Base-by-base conservation (phyloP, 129 eudicot genomes). In the Glebionis coronaria region DNA sequence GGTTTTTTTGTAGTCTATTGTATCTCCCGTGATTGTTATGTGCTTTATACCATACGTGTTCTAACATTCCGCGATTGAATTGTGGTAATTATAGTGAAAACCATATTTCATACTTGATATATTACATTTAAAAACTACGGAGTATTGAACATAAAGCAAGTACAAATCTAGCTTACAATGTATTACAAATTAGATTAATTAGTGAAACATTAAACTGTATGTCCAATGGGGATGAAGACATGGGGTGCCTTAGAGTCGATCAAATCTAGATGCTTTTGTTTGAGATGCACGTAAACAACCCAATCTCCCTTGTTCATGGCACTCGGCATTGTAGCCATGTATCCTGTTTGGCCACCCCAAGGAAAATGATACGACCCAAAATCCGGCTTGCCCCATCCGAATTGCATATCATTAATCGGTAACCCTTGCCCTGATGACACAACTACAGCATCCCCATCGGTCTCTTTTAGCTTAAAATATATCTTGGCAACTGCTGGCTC, bases 311-410 rank as follows among this genome's bases (percentile, higher is more conserved):
- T 73, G 28, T 69, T 61, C 4, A 7, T 44, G 0, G 78, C 71
- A 61, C 83, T 81, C 0, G 87, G 89, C 92, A 88, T 71, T 12
- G 92, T 87, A 83, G 83, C 76, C 38, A 88, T 87, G 54, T 85
- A 88, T 45, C 96, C 96, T 0, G 87, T 56, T 35, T 71, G 62
- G 9, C 96, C 90, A 0, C 85, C 90, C 90, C 87, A 83, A 1
- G 92, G 92, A 40, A 88, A 85, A 65, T 81, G 78, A 58, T 85
- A 85, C 58, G 96, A 88, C 71, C 90, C 92, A 31, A 88, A 85
- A 8, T 8, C 56, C 10, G 89, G 85, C 50, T 12, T 3, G 0
- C 92, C 92, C 87, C 80, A 88, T 54, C 96, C 96, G 35, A 85
- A 88, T 25, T 85, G 63, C 71, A 83, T 16, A 11, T 61, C 51